phyloP scores from a whole-genome alignment of 2,329 filamentous ascomycete genomes.

The Colletotrichum lindemuthianum region DNA sequence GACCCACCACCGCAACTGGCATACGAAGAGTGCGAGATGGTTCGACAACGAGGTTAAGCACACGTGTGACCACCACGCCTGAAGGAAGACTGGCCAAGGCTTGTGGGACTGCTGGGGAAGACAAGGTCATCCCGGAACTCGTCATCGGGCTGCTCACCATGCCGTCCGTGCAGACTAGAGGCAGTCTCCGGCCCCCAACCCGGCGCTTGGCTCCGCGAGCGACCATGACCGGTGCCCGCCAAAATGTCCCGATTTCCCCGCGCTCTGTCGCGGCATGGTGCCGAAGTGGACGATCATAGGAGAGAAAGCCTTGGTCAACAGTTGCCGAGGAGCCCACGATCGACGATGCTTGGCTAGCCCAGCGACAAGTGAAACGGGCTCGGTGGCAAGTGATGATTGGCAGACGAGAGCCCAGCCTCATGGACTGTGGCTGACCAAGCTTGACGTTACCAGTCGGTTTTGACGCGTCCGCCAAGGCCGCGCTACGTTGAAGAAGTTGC shows the following conservation, averaged over 20 bases:
- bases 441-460: conserved; percentile 14
- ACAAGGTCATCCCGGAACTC: conserved; percentile 17
- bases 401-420: conserved; percentile 16
- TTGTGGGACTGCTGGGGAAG: conserved; percentile 9
- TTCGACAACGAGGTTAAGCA: conserved; percentile 10
- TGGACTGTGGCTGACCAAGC: conserved; percentile 7
- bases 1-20: neutral
- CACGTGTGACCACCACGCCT: conserved; percentile 14
- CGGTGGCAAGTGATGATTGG: conserved; percentile 12
- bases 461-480: conserved; percentile 9
- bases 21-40: conserved; percentile 2
- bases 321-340: conserved; percentile 22
- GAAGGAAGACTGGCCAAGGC: conserved; percentile 11
- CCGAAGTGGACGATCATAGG: conserved; percentile 14
- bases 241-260: conserved; percentile 21
- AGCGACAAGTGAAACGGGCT: conserved; percentile 25
- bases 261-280: conserved; percentile 20
- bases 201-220: conserved; percentile 15
- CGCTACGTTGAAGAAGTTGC: conserved; percentile 6
- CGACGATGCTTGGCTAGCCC: conserved; percentile 4
- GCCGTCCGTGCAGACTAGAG: conserved; percentile 14
- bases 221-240: conserved; percentile 4
- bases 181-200: conserved; percentile 3
- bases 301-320: conserved; percentile 30
- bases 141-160: conserved; percentile 5